Evolutionary conservation across 495 filamentous ascomycete species (phyloP).

Genomic region (Penicillium ochrochloron): DNA sequence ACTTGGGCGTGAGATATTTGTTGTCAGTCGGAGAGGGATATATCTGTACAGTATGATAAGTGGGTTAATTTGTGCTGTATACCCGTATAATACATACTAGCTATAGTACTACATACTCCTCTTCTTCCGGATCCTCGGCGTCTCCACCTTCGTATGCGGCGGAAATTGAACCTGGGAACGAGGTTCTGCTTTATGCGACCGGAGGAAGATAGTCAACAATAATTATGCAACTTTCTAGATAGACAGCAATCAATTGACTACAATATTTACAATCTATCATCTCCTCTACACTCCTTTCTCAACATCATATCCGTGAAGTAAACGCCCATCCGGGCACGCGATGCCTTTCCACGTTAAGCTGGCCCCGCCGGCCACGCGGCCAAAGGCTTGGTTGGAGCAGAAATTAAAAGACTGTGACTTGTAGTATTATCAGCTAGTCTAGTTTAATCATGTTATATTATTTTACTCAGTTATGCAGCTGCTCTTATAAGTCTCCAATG

Average conservation of each 20-base stretch:
- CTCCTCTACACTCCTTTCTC: background rate
- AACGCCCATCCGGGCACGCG: conserved; percentile 15
- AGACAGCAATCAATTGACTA: background rate
- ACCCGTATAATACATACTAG: too few relatives aligned
- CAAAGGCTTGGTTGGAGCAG: background rate
- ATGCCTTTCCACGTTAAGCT: conserved; percentile 24
- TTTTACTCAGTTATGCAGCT: background rate
- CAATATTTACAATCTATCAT: background rate
- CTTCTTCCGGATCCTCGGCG: background rate
- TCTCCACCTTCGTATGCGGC: conserved; percentile 5
- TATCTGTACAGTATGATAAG: background rate
- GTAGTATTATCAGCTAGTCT: background rate
- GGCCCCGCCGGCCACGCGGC: conserved; percentile 22
- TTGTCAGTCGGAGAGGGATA: too few relatives aligned
- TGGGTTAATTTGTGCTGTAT: too few relatives aligned
- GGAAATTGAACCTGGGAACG: conserved; percentile 1
- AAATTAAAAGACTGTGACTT: background rate
- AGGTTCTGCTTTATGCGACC: background rate
- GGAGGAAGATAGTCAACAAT: too few relatives aligned
- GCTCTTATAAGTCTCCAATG: background rate
- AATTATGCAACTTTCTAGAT: too few relatives aligned
- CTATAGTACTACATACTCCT: too few relatives aligned
- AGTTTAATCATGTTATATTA: background rate
- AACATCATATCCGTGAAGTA: background rate
- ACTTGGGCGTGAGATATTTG: too few relatives aligned